Evolutionary conservation across 306 rosid genomes (phyloP), one percentile per base, ranked within the genome.

Genomic region (Lotus japonicus): DNA sequence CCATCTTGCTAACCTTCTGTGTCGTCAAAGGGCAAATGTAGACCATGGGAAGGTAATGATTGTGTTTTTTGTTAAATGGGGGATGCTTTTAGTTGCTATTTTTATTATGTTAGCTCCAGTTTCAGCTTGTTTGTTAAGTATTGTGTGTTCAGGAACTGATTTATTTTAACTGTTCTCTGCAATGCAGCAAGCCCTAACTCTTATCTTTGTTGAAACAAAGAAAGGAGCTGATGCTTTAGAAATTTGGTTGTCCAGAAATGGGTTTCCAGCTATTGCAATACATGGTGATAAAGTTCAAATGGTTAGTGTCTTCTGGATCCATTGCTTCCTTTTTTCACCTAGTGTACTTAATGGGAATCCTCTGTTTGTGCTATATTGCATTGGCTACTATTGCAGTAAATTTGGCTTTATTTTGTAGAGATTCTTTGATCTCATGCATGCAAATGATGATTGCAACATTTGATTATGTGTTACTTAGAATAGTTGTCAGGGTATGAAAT

Each of bases 141-240:
- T 0, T 31, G 2, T 38, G 35, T 52, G 5, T 26, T 52, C 33
- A 52, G 28, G 23, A 17, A 7, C 13, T 17, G 55, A 5, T 12
- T 11, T 63, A 28, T 17, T 61, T n/a, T 15, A 6, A 7, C 16
- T 51, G 26, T 28, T 69, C 57, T 4, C 6, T 69, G 52, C 41
- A 23, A n/a, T 57, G 60, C 89, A 94, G 97, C 87, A 82, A 72
- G 63, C 95, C 60, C 79, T 94, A 66, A 88, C 96, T 43, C 86
- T 94, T 70, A 89, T 94, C 15, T 94, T 94, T 77, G 98, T 94
- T 84, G 98, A 90, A 83, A 94, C 97, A 16, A 94, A 94, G 86
- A 86, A 74, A 79, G 97, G 97, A 71, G 98, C 98, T 0, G 98
- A 94, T 64, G 77, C 87, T 61, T 85, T 94, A 52, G 97, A 94